Evolutionary conservation across 164 flowering plant species (phyloP).

Genomic region (Tetracentron sinense): DNA sequence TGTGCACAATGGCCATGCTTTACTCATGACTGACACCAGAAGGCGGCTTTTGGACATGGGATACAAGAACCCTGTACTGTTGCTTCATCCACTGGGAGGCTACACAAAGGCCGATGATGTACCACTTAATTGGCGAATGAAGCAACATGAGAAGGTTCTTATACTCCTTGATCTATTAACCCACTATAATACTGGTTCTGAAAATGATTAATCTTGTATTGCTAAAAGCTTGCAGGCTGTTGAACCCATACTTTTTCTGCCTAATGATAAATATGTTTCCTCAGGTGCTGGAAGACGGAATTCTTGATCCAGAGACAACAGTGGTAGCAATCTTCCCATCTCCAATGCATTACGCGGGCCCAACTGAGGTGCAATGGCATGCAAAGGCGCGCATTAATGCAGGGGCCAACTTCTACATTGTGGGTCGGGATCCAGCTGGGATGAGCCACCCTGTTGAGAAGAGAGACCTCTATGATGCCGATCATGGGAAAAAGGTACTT

Average conservation of each 20-base stretch:
- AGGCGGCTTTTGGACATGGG: slow-evolving; percentile 89
- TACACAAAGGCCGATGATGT: slow-evolving; percentile 97
- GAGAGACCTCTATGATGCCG: slow-evolving; percentile 91
- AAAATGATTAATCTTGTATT: background rate
- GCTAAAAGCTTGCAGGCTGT: background rate
- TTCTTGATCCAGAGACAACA: slow-evolving; percentile 94
- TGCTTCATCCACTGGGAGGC: slow-evolving; percentile 97
- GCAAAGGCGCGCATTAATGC: slow-evolving; percentile 98
- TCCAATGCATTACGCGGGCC: slow-evolving; percentile 99
- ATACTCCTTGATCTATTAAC: background rate
- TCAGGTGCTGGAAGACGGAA: slow-evolving; percentile 96
- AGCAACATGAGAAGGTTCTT: slow-evolving; percentile 90
- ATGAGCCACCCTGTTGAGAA: slow-evolving; percentile 93
- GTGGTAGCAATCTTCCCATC: slow-evolving; percentile 94
- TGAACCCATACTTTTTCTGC: background rate
- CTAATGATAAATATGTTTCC: slow-evolving; percentile 8
- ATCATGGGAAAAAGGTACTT: slow-evolving; percentile 92
- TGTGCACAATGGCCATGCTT: slow-evolving; percentile 97
- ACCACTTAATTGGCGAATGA: slow-evolving; percentile 91
- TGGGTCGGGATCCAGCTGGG: slow-evolving; percentile 99
- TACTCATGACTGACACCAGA: slow-evolving; percentile 95
- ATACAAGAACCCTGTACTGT: slow-evolving; percentile 78
- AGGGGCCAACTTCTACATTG: slow-evolving; percentile 97
- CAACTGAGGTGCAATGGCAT: slow-evolving; percentile 99
- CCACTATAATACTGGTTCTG: background rate